Evolutionary conservation across 2,329 filamentous ascomycete genomes (phyloP).

Genomic region (Botrytis elliptica): DNA sequence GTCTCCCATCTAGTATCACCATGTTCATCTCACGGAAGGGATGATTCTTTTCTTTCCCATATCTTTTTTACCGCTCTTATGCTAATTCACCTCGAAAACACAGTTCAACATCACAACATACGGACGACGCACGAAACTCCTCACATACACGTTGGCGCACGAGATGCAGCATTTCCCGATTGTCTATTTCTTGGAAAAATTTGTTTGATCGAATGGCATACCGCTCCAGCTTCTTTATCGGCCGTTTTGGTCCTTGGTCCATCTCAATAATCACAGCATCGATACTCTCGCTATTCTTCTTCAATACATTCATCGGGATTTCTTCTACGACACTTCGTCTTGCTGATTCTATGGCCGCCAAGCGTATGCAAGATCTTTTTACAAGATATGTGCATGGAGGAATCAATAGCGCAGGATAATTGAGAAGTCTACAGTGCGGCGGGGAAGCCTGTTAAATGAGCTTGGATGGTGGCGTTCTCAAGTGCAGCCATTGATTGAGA

Average conservation of each 20-base stretch:
- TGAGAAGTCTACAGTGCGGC: constrained; percentile 41
- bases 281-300: not conserved
- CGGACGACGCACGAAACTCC: not conserved
- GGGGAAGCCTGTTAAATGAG: not conserved
- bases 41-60: too few relatives aligned
- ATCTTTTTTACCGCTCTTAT: too few relatives aligned
- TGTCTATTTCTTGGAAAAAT: not conserved
- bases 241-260: not conserved
- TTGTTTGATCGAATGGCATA: not conserved
- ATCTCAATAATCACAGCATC: fast-evolving
- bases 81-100: not conserved
- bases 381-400: not conserved
- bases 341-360: not conserved
- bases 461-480: fast-evolving
- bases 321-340: too few relatives aligned
- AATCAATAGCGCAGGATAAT: constrained; percentile 33
- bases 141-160: not conserved
- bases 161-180: not conserved
- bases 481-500: not conserved
- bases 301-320: not conserved
- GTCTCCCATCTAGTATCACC: not conserved
- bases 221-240: too few relatives aligned
- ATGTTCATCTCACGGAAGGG: not conserved
- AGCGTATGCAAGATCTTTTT: not conserved
- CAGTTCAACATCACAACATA: not conserved